Conservation (phyloP, 2,329 filamentous ascomycete species). For the Colletotrichum abscissum region DNA sequence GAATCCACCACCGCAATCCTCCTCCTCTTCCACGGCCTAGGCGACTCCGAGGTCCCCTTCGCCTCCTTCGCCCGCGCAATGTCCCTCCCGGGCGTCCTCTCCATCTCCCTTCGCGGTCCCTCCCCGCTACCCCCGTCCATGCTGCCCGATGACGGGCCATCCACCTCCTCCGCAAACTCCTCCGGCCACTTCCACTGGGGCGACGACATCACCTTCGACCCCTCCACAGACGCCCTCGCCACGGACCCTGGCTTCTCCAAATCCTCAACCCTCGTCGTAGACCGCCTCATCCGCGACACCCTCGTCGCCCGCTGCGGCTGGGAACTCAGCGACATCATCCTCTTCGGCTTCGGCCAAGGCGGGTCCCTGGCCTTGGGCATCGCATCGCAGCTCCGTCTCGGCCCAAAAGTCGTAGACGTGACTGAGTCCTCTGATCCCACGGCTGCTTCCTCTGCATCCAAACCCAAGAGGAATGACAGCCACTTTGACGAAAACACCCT, state of each 20-base stretch:
- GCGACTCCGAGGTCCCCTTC: constrained; percentile 79
- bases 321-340: constrained; percentile 66
- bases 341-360: constrained; percentile 77
- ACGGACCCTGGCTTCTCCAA: constrained; percentile 70
- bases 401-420: constrained; percentile 49
- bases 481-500: constrained; percentile 43
- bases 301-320: constrained; percentile 70
- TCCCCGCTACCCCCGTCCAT: constrained; percentile 76
- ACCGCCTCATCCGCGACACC: constrained; percentile 61
- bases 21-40: constrained; percentile 85
- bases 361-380: constrained; percentile 70
- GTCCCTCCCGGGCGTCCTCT: constrained; percentile 80
- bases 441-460: background rate
- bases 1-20: constrained; percentile 80
- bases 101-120: constrained; percentile 79
- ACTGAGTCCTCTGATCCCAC: constrained; percentile 30
- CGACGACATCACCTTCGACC: constrained; percentile 70
- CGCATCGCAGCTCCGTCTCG: constrained; percentile 56
- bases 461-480: constrained; percentile 10
- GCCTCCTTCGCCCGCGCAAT: constrained; percentile 75
- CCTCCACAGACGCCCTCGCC: constrained; percentile 64
- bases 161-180: constrained; percentile 15
- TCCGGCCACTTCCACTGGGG: constrained; percentile 70
- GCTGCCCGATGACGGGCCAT: constrained; percentile 53
- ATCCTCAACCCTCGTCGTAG: constrained; percentile 58